phyloP scores from a whole-genome alignment of 2,329 filamentous ascomycete genomes.

The Colletotrichum noveboracense region DNA sequence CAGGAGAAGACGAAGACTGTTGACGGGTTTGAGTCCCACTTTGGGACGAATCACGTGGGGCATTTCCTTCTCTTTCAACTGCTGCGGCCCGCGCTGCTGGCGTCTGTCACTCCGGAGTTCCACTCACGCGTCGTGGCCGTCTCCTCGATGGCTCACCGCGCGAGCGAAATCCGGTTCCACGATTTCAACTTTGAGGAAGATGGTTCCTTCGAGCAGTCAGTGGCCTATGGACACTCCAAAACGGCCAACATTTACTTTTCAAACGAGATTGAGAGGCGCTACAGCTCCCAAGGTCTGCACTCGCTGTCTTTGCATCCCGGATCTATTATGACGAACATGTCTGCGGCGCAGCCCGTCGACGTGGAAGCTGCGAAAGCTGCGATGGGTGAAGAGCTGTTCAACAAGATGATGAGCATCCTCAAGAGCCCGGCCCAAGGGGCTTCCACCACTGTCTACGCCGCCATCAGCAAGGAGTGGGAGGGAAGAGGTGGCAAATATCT shows the following conservation, averaged over 20 bases:
- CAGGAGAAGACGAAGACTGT: background rate
- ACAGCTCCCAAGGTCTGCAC: slow-evolving; percentile 29
- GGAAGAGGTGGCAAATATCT: slow-evolving; percentile 51
- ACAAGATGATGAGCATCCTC: background rate
- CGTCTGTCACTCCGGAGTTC: slow-evolving; percentile 39
- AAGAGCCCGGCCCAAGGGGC: slow-evolving; percentile 46
- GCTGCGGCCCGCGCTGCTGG: slow-evolving; percentile 47
- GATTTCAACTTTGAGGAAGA: slow-evolving; percentile 41
- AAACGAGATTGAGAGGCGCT: slow-evolving; percentile 52
- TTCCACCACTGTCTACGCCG: slow-evolving; percentile 50
- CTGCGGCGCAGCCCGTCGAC: background rate
- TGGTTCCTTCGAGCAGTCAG: slow-evolving; percentile 30
- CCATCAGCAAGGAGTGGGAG: slow-evolving; percentile 43
- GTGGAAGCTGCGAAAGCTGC: background rate
- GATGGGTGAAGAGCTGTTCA: background rate
- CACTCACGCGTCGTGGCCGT: slow-evolving; percentile 50
- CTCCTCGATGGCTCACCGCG: slow-evolving; percentile 44
- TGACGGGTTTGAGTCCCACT: slow-evolving; percentile 39
- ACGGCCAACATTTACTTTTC: slow-evolving; percentile 55
- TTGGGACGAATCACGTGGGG: slow-evolving; percentile 57
- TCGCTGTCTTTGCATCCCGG: slow-evolving; percentile 16
- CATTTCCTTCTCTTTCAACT: slow-evolving; percentile 60
- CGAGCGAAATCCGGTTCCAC: slow-evolving; percentile 27
- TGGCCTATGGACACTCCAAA: slow-evolving; percentile 54
- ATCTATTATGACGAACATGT: background rate